Evolutionary conservation across 176 grass and related monocot genomes (phyloP).

Genomic region (Phyllostachys edulis): DNA sequence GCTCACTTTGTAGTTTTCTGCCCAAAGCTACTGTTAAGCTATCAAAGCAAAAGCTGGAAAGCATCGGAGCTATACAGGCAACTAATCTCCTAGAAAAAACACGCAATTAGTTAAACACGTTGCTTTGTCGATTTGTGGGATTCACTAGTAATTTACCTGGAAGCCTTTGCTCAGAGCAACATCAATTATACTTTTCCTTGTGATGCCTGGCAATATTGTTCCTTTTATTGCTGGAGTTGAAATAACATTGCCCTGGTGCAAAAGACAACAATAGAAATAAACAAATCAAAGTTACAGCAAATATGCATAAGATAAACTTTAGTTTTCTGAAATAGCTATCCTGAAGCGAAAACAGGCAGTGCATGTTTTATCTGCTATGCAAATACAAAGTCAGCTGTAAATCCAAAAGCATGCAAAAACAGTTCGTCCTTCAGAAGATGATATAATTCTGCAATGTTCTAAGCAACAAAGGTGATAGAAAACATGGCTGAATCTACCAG

Average conservation of each 20-base stretch:
- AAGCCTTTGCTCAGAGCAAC: conserved; percentile 73
- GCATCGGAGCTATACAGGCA: not conserved
- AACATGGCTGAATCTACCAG: conserved; percentile 1
- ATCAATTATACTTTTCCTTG: conserved; percentile 98
- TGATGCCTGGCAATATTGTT: conserved; percentile 98
- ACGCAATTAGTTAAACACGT: not conserved
- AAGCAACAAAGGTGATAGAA: not conserved
- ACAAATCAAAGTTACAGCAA: not conserved
- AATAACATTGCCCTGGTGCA: conserved; percentile 72
- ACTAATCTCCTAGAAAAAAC: not conserved
- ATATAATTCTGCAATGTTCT: conserved; percentile 2
- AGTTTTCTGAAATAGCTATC: conserved; percentile 10
- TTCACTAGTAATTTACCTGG: conserved; percentile 49
- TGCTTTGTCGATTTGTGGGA: not conserved
- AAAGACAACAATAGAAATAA: conserved; percentile 22
- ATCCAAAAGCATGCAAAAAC: not conserved
- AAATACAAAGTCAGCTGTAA: not conserved
- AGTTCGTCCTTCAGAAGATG: not conserved
- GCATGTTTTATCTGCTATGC: not conserved
- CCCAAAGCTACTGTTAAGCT: not conserved
- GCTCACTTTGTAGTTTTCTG: not conserved
- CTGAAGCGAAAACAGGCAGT: not conserved
- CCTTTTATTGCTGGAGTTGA: conserved; percentile 75
- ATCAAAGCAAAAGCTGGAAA: conserved; percentile 24
- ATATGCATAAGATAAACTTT: not conserved